A percentile compares a stretch with the other conserved stretches of the same genome.
Evolutionary conservation across 345 rosid genomes (phyloP).

Genomic region (Eucalyptus sp.): DNA sequence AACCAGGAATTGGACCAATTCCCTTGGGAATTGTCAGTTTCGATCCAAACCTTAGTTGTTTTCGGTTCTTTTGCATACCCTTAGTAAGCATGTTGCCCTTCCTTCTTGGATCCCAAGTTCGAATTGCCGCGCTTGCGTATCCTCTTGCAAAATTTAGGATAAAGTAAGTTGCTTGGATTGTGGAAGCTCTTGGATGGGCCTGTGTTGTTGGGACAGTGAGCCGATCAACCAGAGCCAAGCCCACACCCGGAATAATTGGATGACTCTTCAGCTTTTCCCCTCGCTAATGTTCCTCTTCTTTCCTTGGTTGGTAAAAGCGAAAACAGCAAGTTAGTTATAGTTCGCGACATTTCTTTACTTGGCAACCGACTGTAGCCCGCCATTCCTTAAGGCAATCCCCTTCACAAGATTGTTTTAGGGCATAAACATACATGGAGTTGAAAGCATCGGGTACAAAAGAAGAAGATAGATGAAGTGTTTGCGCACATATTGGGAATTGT

Average conservation of each 20-base stretch:
- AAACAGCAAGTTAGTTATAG: no score
- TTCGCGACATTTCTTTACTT: not conserved
- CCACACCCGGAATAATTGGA: not conserved
- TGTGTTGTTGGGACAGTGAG: not conserved
- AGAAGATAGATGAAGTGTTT: not conserved
- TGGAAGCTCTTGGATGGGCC: not conserved
- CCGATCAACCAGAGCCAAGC: not conserved
- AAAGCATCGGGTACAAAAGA: not conserved
- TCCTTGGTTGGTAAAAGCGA: not conserved
- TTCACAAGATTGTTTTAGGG: not conserved
- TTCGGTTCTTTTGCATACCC: not conserved
- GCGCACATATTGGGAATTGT: not conserved
- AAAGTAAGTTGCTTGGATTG: not conserved
- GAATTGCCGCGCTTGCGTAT: not conserved
- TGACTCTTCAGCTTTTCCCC: not conserved
- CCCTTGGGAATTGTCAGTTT: no score
- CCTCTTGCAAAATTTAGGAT: not conserved
- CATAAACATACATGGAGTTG: not conserved
- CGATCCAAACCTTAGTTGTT: fast-evolving
- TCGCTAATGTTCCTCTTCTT: not conserved
- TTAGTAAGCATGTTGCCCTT: not conserved
- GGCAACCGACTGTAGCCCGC: not conserved
- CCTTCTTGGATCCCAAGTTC: not conserved
- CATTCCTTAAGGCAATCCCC: not conserved
- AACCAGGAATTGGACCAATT: no score